Base-by-base conservation (phyloP, 495 filamentous ascomycete species). In the Penicillium coprophilum region DNA sequence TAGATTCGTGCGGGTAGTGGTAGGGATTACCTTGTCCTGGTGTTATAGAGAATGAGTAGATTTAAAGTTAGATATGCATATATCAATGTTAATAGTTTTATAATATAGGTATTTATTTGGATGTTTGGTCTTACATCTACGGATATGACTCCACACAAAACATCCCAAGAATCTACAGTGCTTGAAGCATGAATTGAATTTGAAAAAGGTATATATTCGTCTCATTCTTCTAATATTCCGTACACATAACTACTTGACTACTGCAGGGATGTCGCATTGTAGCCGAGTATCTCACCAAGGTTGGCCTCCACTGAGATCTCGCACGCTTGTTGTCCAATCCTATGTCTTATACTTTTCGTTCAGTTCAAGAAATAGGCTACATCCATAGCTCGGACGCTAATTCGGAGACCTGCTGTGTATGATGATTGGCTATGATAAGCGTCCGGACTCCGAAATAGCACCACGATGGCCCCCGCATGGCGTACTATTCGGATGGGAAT, bases 31-130 rank as follows among this genome's bases (percentile, higher is more conserved):
- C 15, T 51, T 15, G 31, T 8, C 4, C 13, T 40, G 6, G 21
- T 13, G 38, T 43, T 45, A 8, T 53, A 53, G 51, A 53, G 2
- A 12, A 24, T 17, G 21, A 19, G 15, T 45, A 53, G 13, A 36
- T 6, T 36, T 21, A 17, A 10, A 17, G 38, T 19, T 54, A 36
- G 21, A 38, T 46, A 19, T 28, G 20, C 17, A 53, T 53, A 53
- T 34, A 46, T 30, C 41, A 38, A 39, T 54, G 41, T 46, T 46
- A 54, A 46, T 54, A 46, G 2, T 27, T 39, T 38, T 23, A n/a
- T 9, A 8, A 8, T 31, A 5, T 8, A 3, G 34, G 15, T 17
- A 3, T 38, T 8, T n/a, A n/a, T 13, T 13, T 17, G 38, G 13
- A 19, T 28, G 20, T 28, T 6, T n/a, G 3, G 4, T 27, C 4